Conservation (phyloP, 2,329 filamentous ascomycete genomes). For the Blastomyces percursus region DNA sequence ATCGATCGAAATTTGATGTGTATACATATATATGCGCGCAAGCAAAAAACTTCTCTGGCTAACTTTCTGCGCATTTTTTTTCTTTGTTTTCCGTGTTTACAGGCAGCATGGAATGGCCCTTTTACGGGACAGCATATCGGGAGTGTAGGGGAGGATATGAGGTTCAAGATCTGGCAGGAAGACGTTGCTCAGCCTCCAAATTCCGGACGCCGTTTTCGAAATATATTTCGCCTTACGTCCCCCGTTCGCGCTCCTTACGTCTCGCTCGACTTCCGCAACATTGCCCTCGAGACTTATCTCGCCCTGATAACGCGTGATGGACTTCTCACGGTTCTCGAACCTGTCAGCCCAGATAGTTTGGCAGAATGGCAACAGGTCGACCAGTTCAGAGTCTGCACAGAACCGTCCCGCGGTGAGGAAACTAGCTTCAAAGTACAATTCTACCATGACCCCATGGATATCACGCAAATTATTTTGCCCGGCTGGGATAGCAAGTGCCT, state of each 20-base stretch:
- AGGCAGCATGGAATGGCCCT: conserved; percentile 90
- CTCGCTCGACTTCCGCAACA: conserved; percentile 77
- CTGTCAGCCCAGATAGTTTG: conserved; percentile 70
- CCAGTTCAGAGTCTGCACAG: conserved; percentile 59
- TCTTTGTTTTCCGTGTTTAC: conserved; percentile 8
- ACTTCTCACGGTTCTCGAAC: conserved; percentile 68
- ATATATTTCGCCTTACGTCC: conserved; percentile 49
- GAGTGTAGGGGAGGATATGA: conserved; percentile 79
- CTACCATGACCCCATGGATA: conserved; percentile 66
- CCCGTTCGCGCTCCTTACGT: conserved; percentile 60
- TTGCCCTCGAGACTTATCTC: conserved; percentile 72
- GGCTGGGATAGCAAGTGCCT: conserved; percentile 72
- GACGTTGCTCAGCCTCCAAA: conserved; percentile 66
- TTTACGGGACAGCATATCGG: conserved; percentile 81
- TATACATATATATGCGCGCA: conserved; percentile 1
- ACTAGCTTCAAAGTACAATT: conserved; percentile 77
- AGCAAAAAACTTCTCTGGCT: conserved; percentile 13
- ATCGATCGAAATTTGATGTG: neutral
- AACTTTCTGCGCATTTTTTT: conserved; percentile 9
- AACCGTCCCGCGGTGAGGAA: conserved; percentile 70
- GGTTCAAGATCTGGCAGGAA: conserved; percentile 87
- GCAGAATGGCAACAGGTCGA: conserved; percentile 65
- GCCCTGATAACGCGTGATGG: conserved; percentile 78
- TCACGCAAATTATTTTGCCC: conserved; percentile 64
- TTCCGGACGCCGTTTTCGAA: conserved; percentile 69